phyloP scores from a whole-genome alignment of 2,329 filamentous ascomycete genomes.

The Aureobasidium pullulans region DNA sequence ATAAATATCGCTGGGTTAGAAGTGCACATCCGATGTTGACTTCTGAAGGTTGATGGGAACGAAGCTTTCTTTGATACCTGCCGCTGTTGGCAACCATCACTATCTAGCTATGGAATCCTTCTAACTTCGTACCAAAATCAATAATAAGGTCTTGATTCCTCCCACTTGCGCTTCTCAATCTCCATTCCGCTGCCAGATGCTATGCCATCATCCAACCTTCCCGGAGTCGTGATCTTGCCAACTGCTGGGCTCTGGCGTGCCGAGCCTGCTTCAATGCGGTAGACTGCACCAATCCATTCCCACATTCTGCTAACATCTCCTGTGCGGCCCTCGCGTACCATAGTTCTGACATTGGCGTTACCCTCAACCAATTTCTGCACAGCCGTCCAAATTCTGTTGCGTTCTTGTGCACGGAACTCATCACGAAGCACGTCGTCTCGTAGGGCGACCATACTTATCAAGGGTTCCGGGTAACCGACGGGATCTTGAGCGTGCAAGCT shows the following conservation, averaged over 20 bases:
- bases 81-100: background rate
- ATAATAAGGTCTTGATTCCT: conserved; percentile 42
- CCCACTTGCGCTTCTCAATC: conserved; percentile 35
- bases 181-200: conserved; percentile 25
- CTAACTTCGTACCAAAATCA: conserved; percentile 18
- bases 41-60: conserved; percentile 6
- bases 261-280: conserved; percentile 23
- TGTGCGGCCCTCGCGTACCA: conserved; percentile 54
- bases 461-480: conserved; percentile 61
- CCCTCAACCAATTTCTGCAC: conserved; percentile 81
- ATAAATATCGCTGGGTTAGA: too few relatives aligned
- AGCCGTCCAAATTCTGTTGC: conserved; percentile 75
- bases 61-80: background rate
- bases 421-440: conserved; percentile 83
- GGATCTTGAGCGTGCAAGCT: conserved; percentile 62
- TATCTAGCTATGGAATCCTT: background rate
- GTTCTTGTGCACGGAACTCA: conserved; percentile 66
- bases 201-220: conserved; percentile 12
- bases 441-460: conserved; percentile 80
- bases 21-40: background rate
- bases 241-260: conserved; percentile 22
- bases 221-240: conserved; percentile 15
- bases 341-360: conserved; percentile 85
- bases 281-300: conserved; percentile 60
- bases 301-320: conserved; percentile 55